Base-by-base conservation (phyloP, 495 filamentous ascomycete genomes). In the Penicillium canescens region DNA sequence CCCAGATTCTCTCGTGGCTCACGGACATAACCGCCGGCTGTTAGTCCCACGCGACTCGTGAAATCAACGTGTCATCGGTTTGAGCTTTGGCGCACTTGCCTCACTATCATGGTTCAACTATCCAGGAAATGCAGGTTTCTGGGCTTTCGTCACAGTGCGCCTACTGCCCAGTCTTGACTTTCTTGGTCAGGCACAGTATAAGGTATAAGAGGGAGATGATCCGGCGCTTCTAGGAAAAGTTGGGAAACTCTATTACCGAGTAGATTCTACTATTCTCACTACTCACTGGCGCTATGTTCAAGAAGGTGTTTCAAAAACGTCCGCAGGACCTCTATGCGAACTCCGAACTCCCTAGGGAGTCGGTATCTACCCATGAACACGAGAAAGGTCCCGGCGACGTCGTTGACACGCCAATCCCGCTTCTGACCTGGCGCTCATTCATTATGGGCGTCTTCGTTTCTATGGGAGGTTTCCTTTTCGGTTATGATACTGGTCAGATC, bases 401-500 rank as follows among this genome's bases (percentile, higher is more conserved):
- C n/a, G 51, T 70, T 13, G 66, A 76, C 43, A 63, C 65, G 4
- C 68, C 66, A 3, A 61, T 75, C 14, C 68, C 62, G 0, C 62
- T 69, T 2, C 36, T 80, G 6, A 79, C 75, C 1, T 57, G 63
- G 47, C 68, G 70, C 16, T 71, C 74, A 21, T 54, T 73, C 12
- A 42, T 70, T 2, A 80, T 81, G 74, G 75, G 74, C n/a, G 33
- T 79, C 9, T 67, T 79, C 14, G 73, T 79, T n/a, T 79, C 86
- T 3, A 84, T 89, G 72, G 86, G 86, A 39, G 86, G 86, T 13
- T 83, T 89, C 52, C 78, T 89, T 11, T 73, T 73, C 33, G 70
- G 70, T 14, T 73, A 73, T 31, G 70, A 73, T 55, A 63, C 66
- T 34, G 74, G 75, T 49, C 75, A 78, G 42, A 78, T 78, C 38